These are phyloP conservation scores for Hypholoma fasciculare DNA, from an alignment of 768 basidiomycete species.

Conservation along the genomic window DNA sequence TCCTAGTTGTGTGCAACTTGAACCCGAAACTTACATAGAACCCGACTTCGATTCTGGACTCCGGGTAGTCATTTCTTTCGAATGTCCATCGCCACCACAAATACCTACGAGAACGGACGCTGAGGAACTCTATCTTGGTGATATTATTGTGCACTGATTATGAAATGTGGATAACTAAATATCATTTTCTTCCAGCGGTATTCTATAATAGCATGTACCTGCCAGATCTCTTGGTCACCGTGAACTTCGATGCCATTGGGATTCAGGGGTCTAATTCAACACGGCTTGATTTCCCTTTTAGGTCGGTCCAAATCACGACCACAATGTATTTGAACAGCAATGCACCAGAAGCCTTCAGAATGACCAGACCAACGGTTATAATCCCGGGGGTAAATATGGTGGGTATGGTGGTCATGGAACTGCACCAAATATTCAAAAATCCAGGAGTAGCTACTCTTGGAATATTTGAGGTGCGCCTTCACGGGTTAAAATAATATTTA, in stretches of 20 bases:
- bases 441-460: constrained; percentile 11
- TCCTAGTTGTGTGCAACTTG: no score
- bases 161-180: neutral
- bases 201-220: neutral
- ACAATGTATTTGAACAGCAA: constrained; percentile 10
- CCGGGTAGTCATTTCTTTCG: no score
- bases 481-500: neutral
- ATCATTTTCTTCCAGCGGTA: neutral
- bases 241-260: constrained; percentile 15
- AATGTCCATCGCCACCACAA: no score
- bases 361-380: constrained; percentile 13
- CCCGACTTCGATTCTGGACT: no score
- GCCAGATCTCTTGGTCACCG: constrained; percentile 19
- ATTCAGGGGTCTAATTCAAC: neutral
- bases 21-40: no score
- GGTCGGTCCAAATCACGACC: constrained; percentile 8
- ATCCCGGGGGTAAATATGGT: constrained; percentile 18
- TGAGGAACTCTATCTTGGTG: no score
- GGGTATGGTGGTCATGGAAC: constrained; percentile 4
- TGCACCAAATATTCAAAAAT: constrained; percentile 5
- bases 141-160: neutral
- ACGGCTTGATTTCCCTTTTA: constrained; percentile 1
- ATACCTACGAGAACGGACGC: no score
- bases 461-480: constrained; percentile 9
- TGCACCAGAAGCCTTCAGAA: constrained; percentile 2